phyloP scores from a whole-genome alignment of 176 grass and related monocot genomes.

The Areca catechu region DNA sequence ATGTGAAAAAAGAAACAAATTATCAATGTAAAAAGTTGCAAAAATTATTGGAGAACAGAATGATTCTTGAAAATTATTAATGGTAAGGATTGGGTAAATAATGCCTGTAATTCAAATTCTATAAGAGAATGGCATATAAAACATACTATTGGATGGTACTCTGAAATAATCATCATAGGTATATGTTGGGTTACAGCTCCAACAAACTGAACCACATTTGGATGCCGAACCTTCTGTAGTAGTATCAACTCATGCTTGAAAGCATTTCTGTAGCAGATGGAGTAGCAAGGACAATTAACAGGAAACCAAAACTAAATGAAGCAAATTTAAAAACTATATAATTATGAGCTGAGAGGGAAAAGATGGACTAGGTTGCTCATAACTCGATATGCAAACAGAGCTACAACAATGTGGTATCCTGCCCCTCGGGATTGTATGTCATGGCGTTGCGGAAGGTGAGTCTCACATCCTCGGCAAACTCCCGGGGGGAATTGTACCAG shows the following conservation, averaged over 20 bases:
- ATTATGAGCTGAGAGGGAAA: not conserved
- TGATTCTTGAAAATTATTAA: no score
- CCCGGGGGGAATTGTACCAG: no score
- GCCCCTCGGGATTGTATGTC: no score
- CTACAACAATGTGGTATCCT: no score
- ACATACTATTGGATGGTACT: conserved; percentile 78
- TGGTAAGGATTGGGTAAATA: not conserved
- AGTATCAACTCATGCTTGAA: no score
- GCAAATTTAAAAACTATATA: not conserved
- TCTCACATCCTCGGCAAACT: no score
- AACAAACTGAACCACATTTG: conserved; percentile 96
- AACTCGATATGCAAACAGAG: not conserved
- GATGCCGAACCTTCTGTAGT: conserved; percentile 86
- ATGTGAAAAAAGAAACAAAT: not conserved
- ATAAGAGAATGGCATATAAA: conserved; percentile 4
- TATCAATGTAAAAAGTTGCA: not conserved
- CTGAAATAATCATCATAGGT: conserved; percentile 98
- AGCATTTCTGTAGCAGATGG: no score
- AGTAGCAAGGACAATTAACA: conserved; percentile 8
- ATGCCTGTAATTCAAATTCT: not conserved
- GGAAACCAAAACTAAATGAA: no score
- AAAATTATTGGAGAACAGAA: no score
- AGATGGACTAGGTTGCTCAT: not conserved
- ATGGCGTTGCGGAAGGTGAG: no score
- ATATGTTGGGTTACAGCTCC: conserved; percentile 93